Conservation (phyloP, 345 rosid species). For the Acer negundo region DNA sequence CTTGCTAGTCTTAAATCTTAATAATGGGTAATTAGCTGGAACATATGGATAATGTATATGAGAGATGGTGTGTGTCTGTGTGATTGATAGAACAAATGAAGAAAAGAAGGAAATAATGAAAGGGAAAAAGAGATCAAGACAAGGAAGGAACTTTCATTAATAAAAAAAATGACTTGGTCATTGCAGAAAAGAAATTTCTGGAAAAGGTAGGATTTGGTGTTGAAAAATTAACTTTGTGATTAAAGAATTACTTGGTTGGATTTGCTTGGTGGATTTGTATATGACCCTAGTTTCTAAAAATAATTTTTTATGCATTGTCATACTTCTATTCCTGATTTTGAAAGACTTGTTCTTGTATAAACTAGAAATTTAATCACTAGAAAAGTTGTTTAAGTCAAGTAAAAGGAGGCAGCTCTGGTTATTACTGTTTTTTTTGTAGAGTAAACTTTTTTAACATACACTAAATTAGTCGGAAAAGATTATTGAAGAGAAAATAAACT, state of each 20-base stretch:
- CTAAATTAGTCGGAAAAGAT: no score
- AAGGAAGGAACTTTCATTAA: neutral
- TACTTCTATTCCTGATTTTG: neutral
- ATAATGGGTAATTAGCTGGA: neutral
- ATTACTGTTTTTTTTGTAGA: no score
- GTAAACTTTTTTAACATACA: neutral
- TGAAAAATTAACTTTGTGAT: neutral
- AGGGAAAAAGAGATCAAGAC: conserved; percentile 1
- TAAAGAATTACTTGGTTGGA: neutral
- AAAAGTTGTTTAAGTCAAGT: no score
- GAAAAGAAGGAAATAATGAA: neutral
- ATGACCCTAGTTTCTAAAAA: neutral
- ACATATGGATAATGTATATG: neutral
- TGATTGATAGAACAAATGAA: neutral
- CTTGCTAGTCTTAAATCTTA: neutral
- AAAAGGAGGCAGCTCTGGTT: no score
- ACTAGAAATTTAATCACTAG: no score
- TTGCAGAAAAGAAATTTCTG: neutral
- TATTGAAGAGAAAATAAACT: neutral
- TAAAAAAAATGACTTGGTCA: neutral
- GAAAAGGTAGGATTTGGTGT: neutral
- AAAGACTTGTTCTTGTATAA: neutral
- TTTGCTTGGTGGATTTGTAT: neutral
- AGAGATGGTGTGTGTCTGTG: neutral
- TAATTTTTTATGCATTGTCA: neutral